These are phyloP conservation scores for Gossypium mustelinum DNA, from an alignment of 345 rosid species.

Conservation along the genomic window DNA sequence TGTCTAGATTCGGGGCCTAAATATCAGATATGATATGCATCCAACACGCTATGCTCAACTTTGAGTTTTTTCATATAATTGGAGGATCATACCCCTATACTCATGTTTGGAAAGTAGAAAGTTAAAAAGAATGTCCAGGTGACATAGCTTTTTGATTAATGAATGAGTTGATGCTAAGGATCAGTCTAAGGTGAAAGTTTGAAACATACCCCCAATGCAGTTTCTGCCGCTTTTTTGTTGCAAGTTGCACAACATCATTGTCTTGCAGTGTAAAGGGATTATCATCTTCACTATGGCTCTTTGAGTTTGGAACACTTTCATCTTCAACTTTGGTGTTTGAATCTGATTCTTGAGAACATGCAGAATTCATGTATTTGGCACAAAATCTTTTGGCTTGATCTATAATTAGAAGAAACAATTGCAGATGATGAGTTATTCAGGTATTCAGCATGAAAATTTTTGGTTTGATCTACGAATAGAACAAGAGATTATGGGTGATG, in stretches of 20 bases:
- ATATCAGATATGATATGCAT: not conserved
- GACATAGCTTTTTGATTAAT: not conserved
- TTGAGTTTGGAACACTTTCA: slow-evolving; percentile 15
- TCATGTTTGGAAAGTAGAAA: not conserved
- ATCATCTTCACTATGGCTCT: slow-evolving; percentile 13
- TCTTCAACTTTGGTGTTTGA: slow-evolving; percentile 19
- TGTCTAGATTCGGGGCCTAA: not conserved
- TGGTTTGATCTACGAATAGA: slow-evolving; percentile 14
- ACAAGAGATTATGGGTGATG: slow-evolving; percentile 12
- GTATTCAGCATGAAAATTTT: slow-evolving; percentile 13
- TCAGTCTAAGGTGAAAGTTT: not conserved
- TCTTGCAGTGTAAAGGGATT: slow-evolving; percentile 20
- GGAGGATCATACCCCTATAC: not conserved
- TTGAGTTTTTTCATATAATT: not conserved
- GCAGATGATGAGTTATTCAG: not conserved
- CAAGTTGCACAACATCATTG: slow-evolving; percentile 8
- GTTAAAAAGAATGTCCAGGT: not conserved
- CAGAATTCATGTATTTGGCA: slow-evolving; percentile 16
- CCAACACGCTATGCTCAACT: not conserved
- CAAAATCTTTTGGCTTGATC: slow-evolving; percentile 15
- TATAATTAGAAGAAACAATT: slow-evolving; percentile 10
- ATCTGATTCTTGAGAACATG: slow-evolving; percentile 16
- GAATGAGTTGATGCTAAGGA: not conserved
- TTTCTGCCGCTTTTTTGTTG: slow-evolving; percentile 47
- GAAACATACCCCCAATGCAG: slow-evolving; percentile 64